Conservation (phyloP, 2,329 filamentous ascomycete species). For the Neofusicoccum sp. region DNA sequence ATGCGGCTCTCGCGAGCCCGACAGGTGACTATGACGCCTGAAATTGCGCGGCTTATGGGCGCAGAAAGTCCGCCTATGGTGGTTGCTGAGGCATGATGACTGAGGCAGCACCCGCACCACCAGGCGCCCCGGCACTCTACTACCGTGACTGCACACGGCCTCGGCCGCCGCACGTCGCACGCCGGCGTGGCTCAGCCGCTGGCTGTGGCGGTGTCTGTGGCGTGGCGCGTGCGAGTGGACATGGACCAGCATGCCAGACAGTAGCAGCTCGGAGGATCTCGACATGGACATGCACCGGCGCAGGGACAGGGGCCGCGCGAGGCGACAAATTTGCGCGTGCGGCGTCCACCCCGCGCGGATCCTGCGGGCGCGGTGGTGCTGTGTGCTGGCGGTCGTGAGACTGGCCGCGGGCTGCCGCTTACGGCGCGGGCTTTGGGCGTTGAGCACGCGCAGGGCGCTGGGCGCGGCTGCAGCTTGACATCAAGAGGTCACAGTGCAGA, state of each 20-base stretch:
- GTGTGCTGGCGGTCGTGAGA: background rate
- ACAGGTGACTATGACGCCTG: conserved; percentile 5
- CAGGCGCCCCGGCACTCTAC: background rate
- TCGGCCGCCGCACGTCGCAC: background rate
- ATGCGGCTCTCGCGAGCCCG: conserved; percentile 11
- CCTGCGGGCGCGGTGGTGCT: background rate
- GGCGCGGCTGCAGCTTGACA: conserved; percentile 2
- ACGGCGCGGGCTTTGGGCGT: background rate
- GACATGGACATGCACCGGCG: no score
- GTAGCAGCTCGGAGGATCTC: no score
- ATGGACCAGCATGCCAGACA: no score
- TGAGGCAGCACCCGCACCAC: background rate
- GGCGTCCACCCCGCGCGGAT: background rate
- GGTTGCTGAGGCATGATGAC: background rate
- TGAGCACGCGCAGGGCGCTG: no score
- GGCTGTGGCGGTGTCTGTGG: background rate
- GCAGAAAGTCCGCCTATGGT: conserved; percentile 15
- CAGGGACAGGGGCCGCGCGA: background rate
- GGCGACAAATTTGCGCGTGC: background rate
- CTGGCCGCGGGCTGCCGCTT: background rate
- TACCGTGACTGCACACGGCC: background rate
- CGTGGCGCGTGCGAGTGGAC: background rate
- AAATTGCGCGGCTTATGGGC: background rate
- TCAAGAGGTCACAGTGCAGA: conserved; percentile 15
- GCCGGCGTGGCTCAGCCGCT: background rate